Evolutionary conservation across 1,139 yeast genomes (phyloP).

Genomic region (Candida sp.): DNA sequence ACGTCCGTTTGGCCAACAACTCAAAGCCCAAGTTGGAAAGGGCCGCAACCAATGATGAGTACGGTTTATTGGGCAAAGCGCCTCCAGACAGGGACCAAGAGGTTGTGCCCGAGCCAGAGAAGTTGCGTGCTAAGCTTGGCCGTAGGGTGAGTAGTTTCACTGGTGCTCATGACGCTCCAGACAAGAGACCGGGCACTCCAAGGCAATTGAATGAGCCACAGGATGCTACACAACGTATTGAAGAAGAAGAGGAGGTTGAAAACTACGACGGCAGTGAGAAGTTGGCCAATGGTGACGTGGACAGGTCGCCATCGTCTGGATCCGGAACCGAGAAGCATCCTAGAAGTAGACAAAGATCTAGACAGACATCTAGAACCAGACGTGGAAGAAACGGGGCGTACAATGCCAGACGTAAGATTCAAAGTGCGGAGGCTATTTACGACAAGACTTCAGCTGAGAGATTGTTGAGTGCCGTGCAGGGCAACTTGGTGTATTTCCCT

Average conservation of each 20-base stretch:
- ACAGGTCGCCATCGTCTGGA: neutral
- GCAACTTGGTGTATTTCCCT: conserved; percentile 90
- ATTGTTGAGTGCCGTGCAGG: conserved; percentile 76
- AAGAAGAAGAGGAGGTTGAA: neutral
- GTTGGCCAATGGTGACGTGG: neutral
- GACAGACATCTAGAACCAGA: conserved; percentile 10
- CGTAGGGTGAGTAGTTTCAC: conserved; percentile 12
- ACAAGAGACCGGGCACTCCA: conserved; percentile 1
- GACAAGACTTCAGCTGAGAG: conserved; percentile 81
- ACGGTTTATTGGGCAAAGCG: conserved; percentile 44
- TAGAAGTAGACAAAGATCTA: neutral
- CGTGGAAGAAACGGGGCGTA: conserved; percentile 32
- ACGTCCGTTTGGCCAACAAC: conserved; percentile 2
- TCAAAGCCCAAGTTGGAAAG: neutral
- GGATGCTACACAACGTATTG: neutral
- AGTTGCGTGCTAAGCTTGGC: conserved; percentile 11
- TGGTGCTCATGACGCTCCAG: neutral
- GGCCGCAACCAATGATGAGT: conserved; percentile 19
- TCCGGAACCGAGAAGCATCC: neutral
- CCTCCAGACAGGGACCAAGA: conserved; percentile 27
- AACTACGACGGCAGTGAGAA: neutral
- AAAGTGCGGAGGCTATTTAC: conserved; percentile 50
- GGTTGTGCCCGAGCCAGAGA: conserved; percentile 10
- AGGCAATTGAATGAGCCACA: neutral
- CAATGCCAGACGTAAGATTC: conserved; percentile 43